phyloP scores from a whole-genome alignment of 306 rosid genomes.

The Bauhinia variegata region DNA sequence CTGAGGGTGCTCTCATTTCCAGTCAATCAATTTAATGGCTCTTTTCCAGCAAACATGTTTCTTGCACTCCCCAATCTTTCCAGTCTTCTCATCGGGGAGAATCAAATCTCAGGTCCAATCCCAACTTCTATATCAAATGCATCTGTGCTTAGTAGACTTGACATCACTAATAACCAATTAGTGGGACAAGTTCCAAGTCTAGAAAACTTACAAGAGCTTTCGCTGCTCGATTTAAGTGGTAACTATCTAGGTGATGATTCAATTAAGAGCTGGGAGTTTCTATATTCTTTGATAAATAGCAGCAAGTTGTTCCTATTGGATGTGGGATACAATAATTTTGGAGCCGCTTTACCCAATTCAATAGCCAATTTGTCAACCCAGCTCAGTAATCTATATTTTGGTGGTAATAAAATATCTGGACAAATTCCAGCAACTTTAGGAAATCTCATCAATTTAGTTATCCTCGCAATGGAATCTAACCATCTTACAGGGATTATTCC shows the following conservation, averaged over 20 bases:
- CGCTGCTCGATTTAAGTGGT: too few relatives aligned
- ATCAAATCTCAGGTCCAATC: background rate
- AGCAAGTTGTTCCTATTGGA: background rate
- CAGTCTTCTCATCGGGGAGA: rapidly evolving
- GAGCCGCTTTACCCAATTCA: background rate
- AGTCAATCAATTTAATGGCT: background rate
- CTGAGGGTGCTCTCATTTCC: rapidly evolving
- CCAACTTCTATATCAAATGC: background rate
- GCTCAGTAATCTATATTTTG: background rate
- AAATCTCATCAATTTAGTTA: background rate
- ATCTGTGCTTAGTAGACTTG: background rate
- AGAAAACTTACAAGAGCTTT: background rate
- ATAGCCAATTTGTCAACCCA: background rate
- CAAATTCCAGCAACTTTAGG: background rate
- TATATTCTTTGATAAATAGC: background rate
- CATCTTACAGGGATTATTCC: background rate
- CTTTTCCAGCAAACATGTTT: background rate
- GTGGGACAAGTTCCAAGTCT: background rate
- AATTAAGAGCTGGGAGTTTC: background rate
- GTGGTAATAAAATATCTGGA: background rate
- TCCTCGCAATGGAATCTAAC: background rate
- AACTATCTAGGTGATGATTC: too few relatives aligned
- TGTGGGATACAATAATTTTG: background rate
- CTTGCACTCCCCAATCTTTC: background rate
- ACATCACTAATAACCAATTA: background rate